A percentile compares a stretch with the other conserved stretches of the same genome.
phyloP scores from a whole-genome alignment of 2,329 filamentous ascomycete genomes.

The Fusarium humuli region DNA sequence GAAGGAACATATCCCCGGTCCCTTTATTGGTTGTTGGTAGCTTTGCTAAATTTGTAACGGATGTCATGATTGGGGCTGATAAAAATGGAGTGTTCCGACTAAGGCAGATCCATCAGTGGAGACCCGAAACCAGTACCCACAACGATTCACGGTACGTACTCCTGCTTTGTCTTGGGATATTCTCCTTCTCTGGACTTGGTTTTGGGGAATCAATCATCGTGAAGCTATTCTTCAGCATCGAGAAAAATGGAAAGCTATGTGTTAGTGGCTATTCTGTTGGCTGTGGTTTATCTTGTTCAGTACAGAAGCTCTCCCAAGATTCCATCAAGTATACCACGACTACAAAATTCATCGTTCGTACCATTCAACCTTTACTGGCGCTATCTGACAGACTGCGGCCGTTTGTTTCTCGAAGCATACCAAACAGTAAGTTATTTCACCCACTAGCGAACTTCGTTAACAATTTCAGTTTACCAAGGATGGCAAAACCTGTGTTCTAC shows the following conservation, averaged over 20 bases:
- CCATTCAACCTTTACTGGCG: conserved; percentile 24
- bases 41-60: neutral
- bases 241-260: conserved; percentile 10
- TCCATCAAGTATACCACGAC: conserved; percentile 11
- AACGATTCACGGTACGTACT: conserved; percentile 3
- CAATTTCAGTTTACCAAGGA: conserved; percentile 52
- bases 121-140: neutral
- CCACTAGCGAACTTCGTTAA: rapidly evolving
- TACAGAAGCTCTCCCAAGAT: neutral
- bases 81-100: conserved; percentile 10
- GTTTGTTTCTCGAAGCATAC: conserved; percentile 49
- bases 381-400: conserved; percentile 49
- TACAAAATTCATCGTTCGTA: neutral
- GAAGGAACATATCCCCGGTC: neutral
- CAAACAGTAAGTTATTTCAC: conserved; percentile 33
- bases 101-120: conserved; percentile 11
- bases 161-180: neutral
- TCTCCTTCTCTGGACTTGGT: neutral
- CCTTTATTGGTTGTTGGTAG: neutral
- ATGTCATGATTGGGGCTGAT: neutral
- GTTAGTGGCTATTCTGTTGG: neutral
- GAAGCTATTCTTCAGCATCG: neutral
- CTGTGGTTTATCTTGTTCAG: neutral
- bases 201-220: neutral
- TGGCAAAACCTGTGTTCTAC: conserved; percentile 55